phyloP scores from a whole-genome alignment of 2,329 filamentous ascomycete species.

The Sclerotinia trifoliorum region DNA sequence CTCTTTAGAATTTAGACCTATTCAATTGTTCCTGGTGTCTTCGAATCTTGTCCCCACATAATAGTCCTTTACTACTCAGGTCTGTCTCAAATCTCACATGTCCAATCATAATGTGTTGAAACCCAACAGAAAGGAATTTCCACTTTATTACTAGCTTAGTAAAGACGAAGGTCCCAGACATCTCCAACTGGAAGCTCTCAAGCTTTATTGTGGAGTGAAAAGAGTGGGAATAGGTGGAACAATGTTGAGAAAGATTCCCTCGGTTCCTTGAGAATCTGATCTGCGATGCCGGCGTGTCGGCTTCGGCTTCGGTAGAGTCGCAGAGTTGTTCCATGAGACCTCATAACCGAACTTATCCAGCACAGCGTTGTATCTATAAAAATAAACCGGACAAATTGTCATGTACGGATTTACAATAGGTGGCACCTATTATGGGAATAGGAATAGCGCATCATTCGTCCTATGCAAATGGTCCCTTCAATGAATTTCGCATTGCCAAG shows the following conservation, averaged over 20 bases:
- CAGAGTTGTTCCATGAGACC: neutral
- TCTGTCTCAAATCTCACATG: neutral
- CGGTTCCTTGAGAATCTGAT: neutral
- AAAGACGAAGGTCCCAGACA: neutral
- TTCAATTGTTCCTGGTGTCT: neutral
- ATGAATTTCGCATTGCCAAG: neutral
- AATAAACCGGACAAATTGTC: neutral
- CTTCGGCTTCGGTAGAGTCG: slow-evolving; percentile 4
- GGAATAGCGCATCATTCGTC: neutral
- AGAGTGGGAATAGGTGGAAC: slow-evolving; percentile 6
- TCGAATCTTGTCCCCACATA: neutral
- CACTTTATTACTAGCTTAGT: slow-evolving; percentile 1
- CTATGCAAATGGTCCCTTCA: neutral
- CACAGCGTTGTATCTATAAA: neutral
- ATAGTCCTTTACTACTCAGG: neutral
- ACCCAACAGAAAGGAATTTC: slow-evolving; percentile 14
- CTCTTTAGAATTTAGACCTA: neutral
- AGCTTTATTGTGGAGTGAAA: neutral
- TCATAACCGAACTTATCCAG: slow-evolving; percentile 7
- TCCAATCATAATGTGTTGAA: neutral
- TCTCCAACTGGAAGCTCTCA: slow-evolving; percentile 9
- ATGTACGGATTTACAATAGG: neutral
- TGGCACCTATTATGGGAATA: neutral
- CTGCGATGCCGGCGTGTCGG: slow-evolving; percentile 15
- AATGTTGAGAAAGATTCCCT: slow-evolving; percentile 14